A percentile compares a stretch with the other conserved stretches of the same genome.
Evolutionary conservation across 371 early-diverging fungal genomes (phyloP).

Genomic region (Lichtheimia ramosa): DNA sequence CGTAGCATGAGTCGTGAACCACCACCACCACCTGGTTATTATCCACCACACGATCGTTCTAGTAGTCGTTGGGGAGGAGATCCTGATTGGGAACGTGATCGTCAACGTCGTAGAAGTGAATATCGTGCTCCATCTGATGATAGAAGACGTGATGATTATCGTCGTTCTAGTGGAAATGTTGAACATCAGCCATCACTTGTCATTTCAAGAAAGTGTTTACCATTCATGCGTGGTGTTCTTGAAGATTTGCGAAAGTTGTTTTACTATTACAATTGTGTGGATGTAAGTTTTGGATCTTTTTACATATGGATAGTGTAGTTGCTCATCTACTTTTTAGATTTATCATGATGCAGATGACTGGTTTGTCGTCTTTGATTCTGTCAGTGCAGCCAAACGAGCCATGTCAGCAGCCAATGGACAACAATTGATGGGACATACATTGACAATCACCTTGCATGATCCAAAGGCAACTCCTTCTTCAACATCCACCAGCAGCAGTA

Average conservation of each 20-base stretch:
- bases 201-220: slow-evolving; percentile 56
- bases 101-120: slow-evolving; percentile 20
- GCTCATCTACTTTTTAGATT: slow-evolving; percentile 8
- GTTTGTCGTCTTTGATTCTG: slow-evolving; percentile 58
- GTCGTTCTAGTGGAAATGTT: not conserved
- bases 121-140: slow-evolving; percentile 19
- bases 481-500: not conserved
- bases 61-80: slow-evolving; percentile 10
- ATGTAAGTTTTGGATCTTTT: slow-evolving; percentile 18
- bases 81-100: slow-evolving; percentile 15
- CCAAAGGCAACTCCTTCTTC: slow-evolving; percentile 1
- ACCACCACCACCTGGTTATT: slow-evolving; percentile 9
- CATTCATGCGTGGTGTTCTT: slow-evolving; percentile 51
- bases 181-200: slow-evolving; percentile 39
- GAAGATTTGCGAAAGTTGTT: slow-evolving; percentile 45
- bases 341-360: slow-evolving; percentile 58
- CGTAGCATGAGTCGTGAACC: slow-evolving; percentile 24
- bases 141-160: slow-evolving; percentile 2
- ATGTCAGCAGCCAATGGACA: slow-evolving; percentile 45
- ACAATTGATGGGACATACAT: slow-evolving; percentile 43
- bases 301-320: too few species aligned
- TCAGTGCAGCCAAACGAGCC: slow-evolving; percentile 50
- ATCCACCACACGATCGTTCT: slow-evolving; percentile 6
- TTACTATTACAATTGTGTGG: slow-evolving; percentile 38
- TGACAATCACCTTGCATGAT: slow-evolving; percentile 40